Evolutionary conservation across 2,329 filamentous ascomycete genomes (phyloP).

Genomic region (Aspergillus sp.): DNA sequence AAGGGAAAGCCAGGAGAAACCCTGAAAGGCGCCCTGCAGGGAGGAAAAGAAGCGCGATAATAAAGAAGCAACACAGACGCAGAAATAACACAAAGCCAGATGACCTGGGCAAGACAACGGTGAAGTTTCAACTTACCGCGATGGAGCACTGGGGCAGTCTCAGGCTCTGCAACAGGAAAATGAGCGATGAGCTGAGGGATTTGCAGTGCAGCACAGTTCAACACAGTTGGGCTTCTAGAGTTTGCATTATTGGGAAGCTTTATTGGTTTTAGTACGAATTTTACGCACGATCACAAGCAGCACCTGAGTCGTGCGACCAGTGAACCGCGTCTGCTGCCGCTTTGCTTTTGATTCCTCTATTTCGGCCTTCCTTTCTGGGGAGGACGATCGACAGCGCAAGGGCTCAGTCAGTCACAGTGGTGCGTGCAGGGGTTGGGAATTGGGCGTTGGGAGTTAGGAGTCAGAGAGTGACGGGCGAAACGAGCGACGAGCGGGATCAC

Average conservation of each 20-base stretch:
- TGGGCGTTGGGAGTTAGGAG: constrained; percentile 1
- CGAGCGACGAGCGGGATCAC: constrained; percentile 10
- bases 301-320: constrained; percentile 17
- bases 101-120: background rate
- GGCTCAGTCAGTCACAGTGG: constrained; percentile 12
- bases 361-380: constrained; percentile 16
- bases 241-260: constrained; percentile 11
- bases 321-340: constrained; percentile 2
- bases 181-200: constrained; percentile 2
- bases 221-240: constrained; percentile 3
- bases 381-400: constrained; percentile 26
- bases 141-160: background rate
- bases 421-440: background rate
- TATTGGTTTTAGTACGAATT: constrained; percentile 8
- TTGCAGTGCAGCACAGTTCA: constrained; percentile 9
- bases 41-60: background rate
- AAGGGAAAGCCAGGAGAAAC: background rate
- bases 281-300: constrained; percentile 18
- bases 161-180: constrained; percentile 1
- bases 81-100: constrained; percentile 5
- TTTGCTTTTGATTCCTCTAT: constrained; percentile 11
- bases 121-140: constrained; percentile 6
- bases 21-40: background rate
- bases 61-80: constrained; percentile 1
- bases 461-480: background rate